A percentile compares a stretch with the other conserved stretches of the same genome.
Conservation (phyloP, 163 green algal genomes). For the Scenedesmus sp. region DNA sequence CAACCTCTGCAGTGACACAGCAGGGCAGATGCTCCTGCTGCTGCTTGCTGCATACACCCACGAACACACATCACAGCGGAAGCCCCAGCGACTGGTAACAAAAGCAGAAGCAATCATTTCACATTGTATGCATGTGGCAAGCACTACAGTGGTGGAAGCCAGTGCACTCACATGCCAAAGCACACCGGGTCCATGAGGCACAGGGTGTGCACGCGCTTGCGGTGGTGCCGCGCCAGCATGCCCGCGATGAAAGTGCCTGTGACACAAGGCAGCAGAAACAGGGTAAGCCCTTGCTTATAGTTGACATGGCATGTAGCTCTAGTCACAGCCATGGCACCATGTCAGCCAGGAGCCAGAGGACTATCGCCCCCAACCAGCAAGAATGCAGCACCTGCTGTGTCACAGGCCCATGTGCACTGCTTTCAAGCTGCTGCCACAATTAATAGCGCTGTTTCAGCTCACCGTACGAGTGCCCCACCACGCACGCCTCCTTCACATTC, state of each 20-base stretch:
- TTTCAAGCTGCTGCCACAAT: neutral
- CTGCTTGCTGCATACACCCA: neutral
- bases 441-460: neutral
- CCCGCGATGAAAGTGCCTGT: constrained; percentile 55
- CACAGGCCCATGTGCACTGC: neutral
- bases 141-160: neutral
- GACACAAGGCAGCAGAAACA: neutral
- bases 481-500: constrained; percentile 43
- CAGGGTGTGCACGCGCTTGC: constrained; percentile 54
- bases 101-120: neutral
- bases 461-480: constrained; percentile 55
- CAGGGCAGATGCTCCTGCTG: neutral
- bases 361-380: neutral
- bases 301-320: neutral
- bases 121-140: neutral
- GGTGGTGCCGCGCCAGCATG: constrained; percentile 41
- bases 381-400: neutral
- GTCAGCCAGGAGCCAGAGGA: neutral
- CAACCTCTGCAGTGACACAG: too few species aligned
- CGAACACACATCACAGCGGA: neutral
- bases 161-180: constrained; percentile 57
- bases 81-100: neutral
- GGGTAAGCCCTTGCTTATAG: neutral
- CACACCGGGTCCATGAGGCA: constrained; percentile 70
- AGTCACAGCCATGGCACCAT: neutral